Conservation (phyloP, 129 eudicot species). For the Tagetes patula region DNA sequence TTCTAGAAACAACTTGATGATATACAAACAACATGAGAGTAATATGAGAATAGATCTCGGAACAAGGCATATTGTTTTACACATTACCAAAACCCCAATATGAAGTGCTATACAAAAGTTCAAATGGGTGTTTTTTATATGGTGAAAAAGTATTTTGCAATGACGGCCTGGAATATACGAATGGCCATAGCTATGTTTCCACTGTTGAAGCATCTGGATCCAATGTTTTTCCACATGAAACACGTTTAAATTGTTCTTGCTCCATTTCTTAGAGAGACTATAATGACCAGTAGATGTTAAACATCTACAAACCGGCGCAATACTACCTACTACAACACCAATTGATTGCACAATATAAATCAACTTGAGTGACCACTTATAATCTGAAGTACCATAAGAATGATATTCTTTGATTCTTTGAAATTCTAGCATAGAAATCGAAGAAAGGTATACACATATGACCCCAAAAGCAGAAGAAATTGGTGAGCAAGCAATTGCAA, state of each 20-base stretch:
- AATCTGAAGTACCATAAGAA: not conserved
- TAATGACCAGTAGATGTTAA: not conserved
- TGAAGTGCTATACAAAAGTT: not conserved
- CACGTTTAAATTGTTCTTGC: slow-evolving; percentile 2
- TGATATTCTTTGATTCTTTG: too few relatives aligned
- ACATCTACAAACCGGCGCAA: slow-evolving; percentile 1
- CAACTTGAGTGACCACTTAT: not conserved
- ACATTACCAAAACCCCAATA: not conserved
- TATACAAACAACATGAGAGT: not conserved
- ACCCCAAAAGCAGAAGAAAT: not conserved
- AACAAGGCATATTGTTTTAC: not conserved
- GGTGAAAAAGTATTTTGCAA: not conserved
- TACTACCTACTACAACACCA: not conserved
- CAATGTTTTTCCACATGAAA: not conserved
- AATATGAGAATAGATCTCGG: not conserved
- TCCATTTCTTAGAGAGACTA: not conserved
- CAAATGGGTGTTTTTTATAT: not conserved
- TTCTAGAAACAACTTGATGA: not conserved
- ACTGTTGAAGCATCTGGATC: not conserved
- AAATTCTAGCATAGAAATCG: not conserved
- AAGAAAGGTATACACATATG: not conserved
- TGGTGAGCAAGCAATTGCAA: slow-evolving; percentile 7
- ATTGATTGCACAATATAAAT: not conserved
- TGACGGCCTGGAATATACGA: not conserved
- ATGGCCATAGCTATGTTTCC: not conserved